phyloP scores from a whole-genome alignment of 2,329 filamentous ascomycete genomes.

The Dothistroma septosporum region DNA sequence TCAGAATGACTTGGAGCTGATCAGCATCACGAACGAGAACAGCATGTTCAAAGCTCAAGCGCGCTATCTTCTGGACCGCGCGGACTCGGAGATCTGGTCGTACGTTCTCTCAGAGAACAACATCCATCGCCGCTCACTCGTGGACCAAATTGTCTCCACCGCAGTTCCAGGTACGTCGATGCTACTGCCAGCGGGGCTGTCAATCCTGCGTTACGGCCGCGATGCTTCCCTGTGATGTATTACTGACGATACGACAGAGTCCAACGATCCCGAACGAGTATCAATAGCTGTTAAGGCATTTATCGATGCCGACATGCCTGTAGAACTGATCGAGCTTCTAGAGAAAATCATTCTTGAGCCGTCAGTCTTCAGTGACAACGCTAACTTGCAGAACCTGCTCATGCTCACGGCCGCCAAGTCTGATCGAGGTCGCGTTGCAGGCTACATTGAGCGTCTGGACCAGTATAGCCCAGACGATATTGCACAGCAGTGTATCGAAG shows the following conservation, averaged over 20 bases:
- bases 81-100: slow-evolving; percentile 84
- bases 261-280: slow-evolving; percentile 88
- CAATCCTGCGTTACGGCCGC: not conserved
- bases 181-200: not conserved
- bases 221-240: too few relatives aligned
- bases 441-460: slow-evolving; percentile 89
- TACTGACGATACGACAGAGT: slow-evolving; percentile 57
- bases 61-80: slow-evolving; percentile 86
- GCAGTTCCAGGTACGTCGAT: slow-evolving; percentile 55
- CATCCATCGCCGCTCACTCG: slow-evolving; percentile 83
- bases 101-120: slow-evolving; percentile 97
- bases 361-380: slow-evolving; percentile 97
- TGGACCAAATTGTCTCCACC: slow-evolving; percentile 94
- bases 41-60: slow-evolving; percentile 99
- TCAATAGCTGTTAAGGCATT: slow-evolving; percentile 92
- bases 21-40: slow-evolving; percentile 98
- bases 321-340: slow-evolving; percentile 91
- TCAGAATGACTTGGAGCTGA: slow-evolving; percentile 93
- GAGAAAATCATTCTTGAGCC: slow-evolving; percentile 99
- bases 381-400: slow-evolving; percentile 90
- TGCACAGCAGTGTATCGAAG: slow-evolving; percentile 85
- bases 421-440: slow-evolving; percentile 90
- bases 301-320: slow-evolving; percentile 82
- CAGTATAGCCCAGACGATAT: slow-evolving; percentile 91
- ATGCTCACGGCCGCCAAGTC: slow-evolving; percentile 96